A percentile compares a stretch with the other conserved stretches of the same genome.
Conservation (phyloP, 2,329 filamentous ascomycete genomes). For the Dactylellina drechsleri region DNA sequence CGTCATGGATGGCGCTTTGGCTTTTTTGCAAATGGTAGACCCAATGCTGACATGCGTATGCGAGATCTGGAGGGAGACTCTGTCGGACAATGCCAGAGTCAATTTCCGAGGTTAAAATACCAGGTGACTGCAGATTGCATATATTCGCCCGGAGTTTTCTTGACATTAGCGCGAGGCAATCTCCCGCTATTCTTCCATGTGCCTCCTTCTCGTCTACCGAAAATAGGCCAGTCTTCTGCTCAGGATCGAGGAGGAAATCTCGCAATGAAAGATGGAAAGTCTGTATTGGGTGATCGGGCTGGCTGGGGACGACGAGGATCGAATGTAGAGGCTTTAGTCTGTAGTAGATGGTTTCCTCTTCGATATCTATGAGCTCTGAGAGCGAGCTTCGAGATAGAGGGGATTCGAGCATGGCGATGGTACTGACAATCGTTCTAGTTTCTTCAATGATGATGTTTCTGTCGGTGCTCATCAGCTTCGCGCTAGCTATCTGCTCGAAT, state of each 20-base stretch:
- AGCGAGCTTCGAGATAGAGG: conserved; percentile 24
- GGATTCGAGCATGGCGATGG: conserved; percentile 8
- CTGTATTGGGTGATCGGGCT: neutral
- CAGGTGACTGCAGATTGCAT: conserved; percentile 59
- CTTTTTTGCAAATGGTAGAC: conserved; percentile 19
- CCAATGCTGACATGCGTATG: conserved; percentile 56
- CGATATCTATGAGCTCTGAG: conserved; percentile 4
- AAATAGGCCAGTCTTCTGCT: conserved; percentile 57
- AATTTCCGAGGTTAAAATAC: conserved; percentile 57
- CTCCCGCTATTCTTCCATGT: conserved; percentile 59
- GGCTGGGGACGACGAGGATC: conserved; percentile 8
- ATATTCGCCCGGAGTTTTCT: conserved; percentile 61
- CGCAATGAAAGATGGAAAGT: conserved; percentile 35
- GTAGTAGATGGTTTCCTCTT: conserved; percentile 18
- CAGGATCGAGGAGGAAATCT: conserved; percentile 60
- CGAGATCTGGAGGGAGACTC: conserved; percentile 59
- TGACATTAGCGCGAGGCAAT: conserved; percentile 62
- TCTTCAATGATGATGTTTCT: neutral
- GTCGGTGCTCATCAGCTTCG: too few species aligned
- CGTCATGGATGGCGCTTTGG: neutral
- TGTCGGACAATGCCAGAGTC: conserved; percentile 56
- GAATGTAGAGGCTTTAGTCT: conserved; percentile 21
- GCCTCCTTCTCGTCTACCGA: conserved; percentile 61
- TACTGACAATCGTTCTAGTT: conserved; percentile 7
- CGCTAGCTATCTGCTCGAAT: too few species aligned